phyloP scores from a whole-genome alignment of 345 rosid species.

The Citrus hindsii region DNA sequence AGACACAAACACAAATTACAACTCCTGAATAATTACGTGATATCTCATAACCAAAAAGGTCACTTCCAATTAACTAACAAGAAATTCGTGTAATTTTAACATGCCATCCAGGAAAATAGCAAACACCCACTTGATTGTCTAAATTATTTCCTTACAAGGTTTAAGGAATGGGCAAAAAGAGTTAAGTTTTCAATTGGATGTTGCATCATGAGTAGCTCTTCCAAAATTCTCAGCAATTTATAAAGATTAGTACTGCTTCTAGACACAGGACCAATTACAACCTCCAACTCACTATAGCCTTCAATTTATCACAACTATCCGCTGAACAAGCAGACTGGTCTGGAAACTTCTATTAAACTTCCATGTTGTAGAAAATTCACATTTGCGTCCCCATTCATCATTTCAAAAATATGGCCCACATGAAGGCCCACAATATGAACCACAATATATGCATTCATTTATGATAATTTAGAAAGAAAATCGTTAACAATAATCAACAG shows the following conservation, averaged over 20 bases:
- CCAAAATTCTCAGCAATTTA: background rate
- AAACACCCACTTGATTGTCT: background rate
- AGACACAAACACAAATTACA: constrained; percentile 12
- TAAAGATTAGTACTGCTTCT: background rate
- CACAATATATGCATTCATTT: background rate
- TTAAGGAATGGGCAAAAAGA: background rate
- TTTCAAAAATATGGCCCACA: background rate
- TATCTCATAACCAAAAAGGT: background rate
- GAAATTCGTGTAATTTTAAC: background rate
- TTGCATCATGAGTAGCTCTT: background rate
- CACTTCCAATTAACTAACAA: background rate
- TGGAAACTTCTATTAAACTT: background rate
- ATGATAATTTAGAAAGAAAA: background rate
- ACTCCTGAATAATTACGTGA: background rate
- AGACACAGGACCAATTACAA: background rate
- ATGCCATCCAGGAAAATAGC: background rate
- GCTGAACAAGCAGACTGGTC: background rate
- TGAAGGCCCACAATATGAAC: background rate
- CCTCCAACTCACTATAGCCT: background rate
- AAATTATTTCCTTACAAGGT: background rate
- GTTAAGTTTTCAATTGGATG: background rate
- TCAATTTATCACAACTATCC: background rate
- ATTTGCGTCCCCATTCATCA: background rate
- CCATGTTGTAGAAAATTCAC: background rate
- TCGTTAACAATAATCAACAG: background rate